Conservation (phyloP, 2,329 filamentous ascomycete species). For the Paecilomyces dactylethromorphus region DNA sequence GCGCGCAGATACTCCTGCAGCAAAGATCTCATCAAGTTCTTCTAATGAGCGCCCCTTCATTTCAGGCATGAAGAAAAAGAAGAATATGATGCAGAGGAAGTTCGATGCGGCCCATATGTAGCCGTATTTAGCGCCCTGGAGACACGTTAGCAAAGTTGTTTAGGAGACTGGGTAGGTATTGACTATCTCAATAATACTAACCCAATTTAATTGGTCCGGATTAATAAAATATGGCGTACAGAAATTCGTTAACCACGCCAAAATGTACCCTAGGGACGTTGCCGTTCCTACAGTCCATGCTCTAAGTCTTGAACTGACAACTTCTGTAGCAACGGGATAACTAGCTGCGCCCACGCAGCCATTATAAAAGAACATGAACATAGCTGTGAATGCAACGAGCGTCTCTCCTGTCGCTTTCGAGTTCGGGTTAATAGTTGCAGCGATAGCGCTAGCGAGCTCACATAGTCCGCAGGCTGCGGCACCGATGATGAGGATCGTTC, state of each 20-base stretch:
- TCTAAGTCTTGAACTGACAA: slow-evolving; percentile 22
- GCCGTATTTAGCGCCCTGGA: slow-evolving; percentile 18
- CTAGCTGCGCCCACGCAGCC: slow-evolving; percentile 25
- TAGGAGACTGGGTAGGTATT: no score
- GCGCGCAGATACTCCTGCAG: slow-evolving; percentile 9
- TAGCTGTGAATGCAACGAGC: slow-evolving; percentile 25
- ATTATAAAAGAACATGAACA: slow-evolving; percentile 32
- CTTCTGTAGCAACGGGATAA: slow-evolving; percentile 22
- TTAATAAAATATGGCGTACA: slow-evolving; percentile 36
- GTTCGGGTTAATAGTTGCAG: slow-evolving; percentile 15
- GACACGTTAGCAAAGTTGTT: background rate
- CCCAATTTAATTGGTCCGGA: slow-evolving; percentile 28
- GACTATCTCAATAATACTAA: slow-evolving; percentile 7
- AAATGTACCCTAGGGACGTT: slow-evolving; percentile 26
- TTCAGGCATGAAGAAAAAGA: slow-evolving; percentile 22
- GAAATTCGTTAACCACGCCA: slow-evolving; percentile 29
- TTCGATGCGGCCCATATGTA: slow-evolving; percentile 17
- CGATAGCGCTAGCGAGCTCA: slow-evolving; percentile 41
- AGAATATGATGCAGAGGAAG: slow-evolving; percentile 10
- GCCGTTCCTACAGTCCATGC: slow-evolving; percentile 29
- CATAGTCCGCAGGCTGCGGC: slow-evolving; percentile 38
- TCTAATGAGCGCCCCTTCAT: slow-evolving; percentile 25
- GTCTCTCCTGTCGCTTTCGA: slow-evolving; percentile 15
- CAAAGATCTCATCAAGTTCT: slow-evolving; percentile 24
- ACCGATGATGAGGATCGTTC: slow-evolving; percentile 44